Percentiles rank a stretch among this genome's conserved stretches.
phyloP scores from a whole-genome alignment of 2,329 filamentous ascomycete species.

The Neobulgaria alba region DNA sequence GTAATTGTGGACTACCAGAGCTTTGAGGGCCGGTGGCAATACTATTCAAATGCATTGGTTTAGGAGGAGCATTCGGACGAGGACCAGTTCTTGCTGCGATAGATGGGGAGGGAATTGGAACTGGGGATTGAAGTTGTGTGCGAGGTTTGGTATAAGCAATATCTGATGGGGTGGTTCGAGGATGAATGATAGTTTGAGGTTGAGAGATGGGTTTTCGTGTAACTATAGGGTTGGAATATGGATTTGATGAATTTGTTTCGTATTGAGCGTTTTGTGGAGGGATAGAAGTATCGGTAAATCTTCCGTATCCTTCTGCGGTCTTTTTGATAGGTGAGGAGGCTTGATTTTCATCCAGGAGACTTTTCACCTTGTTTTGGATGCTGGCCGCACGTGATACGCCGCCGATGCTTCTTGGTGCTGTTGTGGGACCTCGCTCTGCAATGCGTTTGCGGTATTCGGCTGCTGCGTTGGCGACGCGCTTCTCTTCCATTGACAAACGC shows the following conservation, averaged over 20 bases:
- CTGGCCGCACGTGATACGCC: constrained; percentile 61
- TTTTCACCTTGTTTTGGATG: constrained; percentile 88
- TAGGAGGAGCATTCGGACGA: constrained; percentile 50
- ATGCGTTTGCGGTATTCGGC: constrained; percentile 78
- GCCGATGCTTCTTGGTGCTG: constrained; percentile 46
- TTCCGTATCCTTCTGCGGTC: constrained; percentile 85
- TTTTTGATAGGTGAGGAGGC: constrained; percentile 48
- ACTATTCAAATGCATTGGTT: constrained; percentile 53
- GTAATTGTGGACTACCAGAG: neutral
- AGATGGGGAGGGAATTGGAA: constrained; percentile 15
- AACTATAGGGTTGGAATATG: constrained; percentile 23
- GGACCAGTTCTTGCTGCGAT: constrained; percentile 26
- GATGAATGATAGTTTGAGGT: constrained; percentile 21
- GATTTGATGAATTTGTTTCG: constrained; percentile 10
- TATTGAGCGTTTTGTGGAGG: constrained; percentile 13
- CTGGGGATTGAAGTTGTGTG: constrained; percentile 10
- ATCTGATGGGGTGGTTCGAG: constrained; percentile 9
- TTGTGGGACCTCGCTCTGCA: constrained; percentile 47
- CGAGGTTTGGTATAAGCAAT: constrained; percentile 22
- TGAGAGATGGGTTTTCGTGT: constrained; percentile 39
- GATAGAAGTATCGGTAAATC: constrained; percentile 54
- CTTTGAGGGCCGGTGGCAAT: constrained; percentile 32
- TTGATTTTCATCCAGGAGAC: constrained; percentile 70
- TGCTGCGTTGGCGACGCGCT: constrained; percentile 77
- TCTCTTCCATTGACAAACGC: constrained; percentile 78